These are phyloP conservation scores for Penicillium digitatum DNA, from an alignment of 2,329 filamentous ascomycete genomes.

Conservation along the genomic window DNA sequence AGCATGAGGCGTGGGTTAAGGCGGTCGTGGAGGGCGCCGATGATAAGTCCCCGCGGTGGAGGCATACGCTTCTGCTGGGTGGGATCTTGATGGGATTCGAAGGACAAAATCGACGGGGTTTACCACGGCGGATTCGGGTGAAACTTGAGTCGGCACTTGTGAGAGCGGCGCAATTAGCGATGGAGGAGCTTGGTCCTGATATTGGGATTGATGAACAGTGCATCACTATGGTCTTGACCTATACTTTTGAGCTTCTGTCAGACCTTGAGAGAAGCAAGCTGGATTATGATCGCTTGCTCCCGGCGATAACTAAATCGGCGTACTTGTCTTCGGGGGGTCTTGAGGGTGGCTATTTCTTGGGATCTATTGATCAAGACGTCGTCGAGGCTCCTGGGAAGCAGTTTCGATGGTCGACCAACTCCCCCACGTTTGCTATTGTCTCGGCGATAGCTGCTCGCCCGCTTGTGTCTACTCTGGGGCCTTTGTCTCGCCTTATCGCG, in stretches of 20 bases:
- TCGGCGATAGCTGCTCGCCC: conserved; percentile 55
- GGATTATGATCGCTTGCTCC: conserved; percentile 66
- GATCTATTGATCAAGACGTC: conserved; percentile 64
- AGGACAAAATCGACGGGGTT: conserved; percentile 57
- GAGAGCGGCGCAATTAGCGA: conserved; percentile 69
- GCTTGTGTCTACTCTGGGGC: conserved; percentile 58
- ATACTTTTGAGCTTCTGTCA: conserved; percentile 69
- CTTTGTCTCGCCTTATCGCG: conserved; percentile 59
- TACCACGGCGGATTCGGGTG: conserved; percentile 60
- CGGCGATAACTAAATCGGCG: conserved; percentile 63
- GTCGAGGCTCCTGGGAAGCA: conserved; percentile 51
- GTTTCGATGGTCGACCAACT: conserved; percentile 63
- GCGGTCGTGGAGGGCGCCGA: conserved; percentile 59
- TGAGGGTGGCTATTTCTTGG: conserved; percentile 70
- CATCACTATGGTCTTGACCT: conserved; percentile 69
- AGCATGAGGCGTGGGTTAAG: conserved; percentile 55
- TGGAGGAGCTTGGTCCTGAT: conserved; percentile 54
- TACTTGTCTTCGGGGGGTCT: conserved; percentile 70
- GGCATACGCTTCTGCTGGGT: conserved; percentile 74
- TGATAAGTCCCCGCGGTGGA: conserved; percentile 66
- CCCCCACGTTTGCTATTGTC: conserved; percentile 55
- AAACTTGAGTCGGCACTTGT: conserved; percentile 71
- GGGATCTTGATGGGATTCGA: conserved; percentile 76
- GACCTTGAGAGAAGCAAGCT: conserved; percentile 56
- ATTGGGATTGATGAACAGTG: conserved; percentile 49